Conservation (phyloP, 495 filamentous ascomycete genomes). For the Aspergillus ostianus region DNA sequence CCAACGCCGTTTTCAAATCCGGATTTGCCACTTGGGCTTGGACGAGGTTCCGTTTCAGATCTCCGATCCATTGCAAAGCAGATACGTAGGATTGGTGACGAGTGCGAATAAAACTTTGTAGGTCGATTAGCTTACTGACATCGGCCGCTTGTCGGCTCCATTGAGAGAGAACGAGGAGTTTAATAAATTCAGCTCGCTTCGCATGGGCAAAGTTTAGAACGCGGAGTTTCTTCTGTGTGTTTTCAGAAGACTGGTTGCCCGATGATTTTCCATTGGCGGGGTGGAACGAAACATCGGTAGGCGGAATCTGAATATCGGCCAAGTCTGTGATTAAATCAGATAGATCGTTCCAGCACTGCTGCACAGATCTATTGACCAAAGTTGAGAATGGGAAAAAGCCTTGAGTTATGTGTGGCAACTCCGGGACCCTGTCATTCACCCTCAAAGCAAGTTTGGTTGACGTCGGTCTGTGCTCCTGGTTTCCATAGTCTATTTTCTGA, state of each 20-base stretch:
- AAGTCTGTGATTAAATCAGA: constrained; percentile 67
- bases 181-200: constrained; percentile 75
- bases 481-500: not conserved
- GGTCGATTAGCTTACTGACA: constrained; percentile 80
- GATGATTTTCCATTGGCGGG: constrained; percentile 49
- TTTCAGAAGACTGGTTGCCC: constrained; percentile 62
- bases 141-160: constrained; percentile 79
- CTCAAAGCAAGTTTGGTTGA: constrained; percentile 10
- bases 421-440: constrained; percentile 45
- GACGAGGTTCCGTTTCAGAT: constrained; percentile 66
- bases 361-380: constrained; percentile 71
- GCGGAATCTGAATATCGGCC: constrained; percentile 59
- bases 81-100: constrained; percentile 56
- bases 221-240: constrained; percentile 73
- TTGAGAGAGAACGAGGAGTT: constrained; percentile 79
- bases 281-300: constrained; percentile 29
- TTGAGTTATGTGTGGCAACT: constrained; percentile 75
- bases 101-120: constrained; percentile 66
- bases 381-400: constrained; percentile 68
- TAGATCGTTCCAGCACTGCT: constrained; percentile 77
- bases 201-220: constrained; percentile 69
- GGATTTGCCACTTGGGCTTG: constrained; percentile 73
- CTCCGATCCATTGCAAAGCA: constrained; percentile 59
- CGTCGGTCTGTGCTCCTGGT: constrained; percentile 12
- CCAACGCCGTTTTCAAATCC: constrained; percentile 83